Conservation (phyloP, 2,329 filamentous ascomycete genomes). For the Apiospora pterosperma region DNA sequence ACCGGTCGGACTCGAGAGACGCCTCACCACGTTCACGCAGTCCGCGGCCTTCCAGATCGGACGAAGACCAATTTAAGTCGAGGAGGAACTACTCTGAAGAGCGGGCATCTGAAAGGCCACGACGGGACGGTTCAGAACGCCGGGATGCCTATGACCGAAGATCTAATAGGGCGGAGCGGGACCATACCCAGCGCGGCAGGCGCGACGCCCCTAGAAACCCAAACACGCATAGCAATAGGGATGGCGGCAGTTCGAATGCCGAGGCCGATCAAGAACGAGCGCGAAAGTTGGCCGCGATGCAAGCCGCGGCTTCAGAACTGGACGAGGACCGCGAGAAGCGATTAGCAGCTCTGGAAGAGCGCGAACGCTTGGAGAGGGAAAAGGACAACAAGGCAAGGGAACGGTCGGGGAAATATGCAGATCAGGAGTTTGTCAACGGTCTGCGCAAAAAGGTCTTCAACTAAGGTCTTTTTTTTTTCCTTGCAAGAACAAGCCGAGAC, state of each 20-base stretch:
- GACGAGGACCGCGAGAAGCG: constrained; percentile 68
- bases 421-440: constrained; percentile 60
- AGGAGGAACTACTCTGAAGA: constrained; percentile 15
- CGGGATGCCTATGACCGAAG: constrained; percentile 1
- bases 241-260: constrained; percentile 23
- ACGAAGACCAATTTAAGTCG: constrained; percentile 32
- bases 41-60: constrained; percentile 27
- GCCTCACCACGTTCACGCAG: constrained; percentile 33
- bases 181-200: constrained; percentile 4
- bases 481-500: neutral
- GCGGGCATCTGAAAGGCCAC: constrained; percentile 12
- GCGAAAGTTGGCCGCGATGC: constrained; percentile 69
- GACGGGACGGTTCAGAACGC: constrained; percentile 9
- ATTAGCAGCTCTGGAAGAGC: constrained; percentile 62
- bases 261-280: constrained; percentile 51
- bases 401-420: constrained; percentile 58
- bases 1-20: constrained; percentile 43
- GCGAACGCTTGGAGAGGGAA: constrained; percentile 61
- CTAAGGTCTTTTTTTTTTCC: constrained; percentile 4
- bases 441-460: constrained; percentile 53
- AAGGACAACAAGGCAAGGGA: constrained; percentile 63
- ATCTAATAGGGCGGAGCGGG: neutral
- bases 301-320: constrained; percentile 64
- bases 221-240: constrained; percentile 1
- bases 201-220: neutral